Evolutionary conservation across 2,329 filamentous ascomycete genomes (phyloP).

Genomic region (Hortaea werneckii): DNA sequence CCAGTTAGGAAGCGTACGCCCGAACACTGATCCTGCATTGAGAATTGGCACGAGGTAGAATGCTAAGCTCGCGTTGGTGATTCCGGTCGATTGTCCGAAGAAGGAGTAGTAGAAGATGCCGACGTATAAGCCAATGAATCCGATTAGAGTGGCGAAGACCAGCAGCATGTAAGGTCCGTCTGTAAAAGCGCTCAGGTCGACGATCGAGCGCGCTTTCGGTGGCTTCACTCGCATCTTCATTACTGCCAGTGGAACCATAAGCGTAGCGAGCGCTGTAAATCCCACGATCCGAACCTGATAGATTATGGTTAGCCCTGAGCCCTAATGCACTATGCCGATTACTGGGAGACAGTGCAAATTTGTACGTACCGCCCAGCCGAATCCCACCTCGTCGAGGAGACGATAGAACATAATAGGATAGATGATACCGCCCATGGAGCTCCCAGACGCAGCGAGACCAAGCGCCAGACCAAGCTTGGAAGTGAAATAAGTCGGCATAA

Average conservation of each 20-base stretch:
- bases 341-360: too few species aligned
- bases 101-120: conserved; percentile 33
- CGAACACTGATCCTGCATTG: conserved; percentile 33
- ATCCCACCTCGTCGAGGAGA: conserved; percentile 20
- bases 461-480: conserved; percentile 35
- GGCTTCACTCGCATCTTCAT: conserved; percentile 29
- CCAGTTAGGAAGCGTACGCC: conserved; percentile 30
- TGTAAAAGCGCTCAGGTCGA: conserved; percentile 32
- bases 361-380: conserved; percentile 14
- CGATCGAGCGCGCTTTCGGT: conserved; percentile 25
- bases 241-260: conserved; percentile 20
- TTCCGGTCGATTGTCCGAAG: conserved; percentile 24
- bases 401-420: conserved; percentile 28
- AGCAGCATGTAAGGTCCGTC: conserved; percentile 31
- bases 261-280: conserved; percentile 24
- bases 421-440: conserved; percentile 29
- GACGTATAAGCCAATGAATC: conserved; percentile 33
- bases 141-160: conserved; percentile 24
- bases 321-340: too few species aligned
- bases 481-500: conserved; percentile 39
- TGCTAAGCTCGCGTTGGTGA: conserved; percentile 24
- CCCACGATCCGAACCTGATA: conserved; percentile 14
- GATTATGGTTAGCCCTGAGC: too few species aligned
- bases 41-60: conserved; percentile 36
- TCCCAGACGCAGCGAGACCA: conserved; percentile 37